Percentiles rank a stretch among this genome's conserved stretches.
phyloP scores from a whole-genome alignment of 2,329 filamentous ascomycete genomes.

The Curvularia verruculosa region DNA sequence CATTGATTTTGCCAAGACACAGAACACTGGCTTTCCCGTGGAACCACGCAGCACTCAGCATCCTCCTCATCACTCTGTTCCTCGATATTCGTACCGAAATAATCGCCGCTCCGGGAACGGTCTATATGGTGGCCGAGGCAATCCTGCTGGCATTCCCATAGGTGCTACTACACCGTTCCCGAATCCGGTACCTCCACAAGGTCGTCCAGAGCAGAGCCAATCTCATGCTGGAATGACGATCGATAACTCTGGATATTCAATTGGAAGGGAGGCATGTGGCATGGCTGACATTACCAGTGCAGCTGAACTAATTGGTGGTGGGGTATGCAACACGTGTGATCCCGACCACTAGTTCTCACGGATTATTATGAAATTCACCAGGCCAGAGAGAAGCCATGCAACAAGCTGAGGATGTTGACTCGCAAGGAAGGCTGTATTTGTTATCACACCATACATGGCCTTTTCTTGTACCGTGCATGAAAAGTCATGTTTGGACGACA shows the following conservation, averaged over 20 bases:
- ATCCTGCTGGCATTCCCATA: constrained; percentile 34
- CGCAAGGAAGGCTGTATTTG: neutral
- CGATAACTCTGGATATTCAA: constrained; percentile 3
- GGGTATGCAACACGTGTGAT: constrained; percentile 13
- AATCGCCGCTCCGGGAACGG: constrained; percentile 27
- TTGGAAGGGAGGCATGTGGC: constrained; percentile 11
- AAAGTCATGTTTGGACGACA: neutral
- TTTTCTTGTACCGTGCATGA: neutral
- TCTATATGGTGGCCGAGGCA: constrained; percentile 24
- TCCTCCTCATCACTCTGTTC: constrained; percentile 2
- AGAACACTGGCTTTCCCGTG: constrained; percentile 17
- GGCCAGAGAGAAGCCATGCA: neutral
- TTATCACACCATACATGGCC: neutral
- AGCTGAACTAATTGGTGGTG: constrained; percentile 7
- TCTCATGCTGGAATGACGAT: neutral
- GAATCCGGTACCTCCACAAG: constrained; percentile 34
- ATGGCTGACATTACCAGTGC: constrained; percentile 9
- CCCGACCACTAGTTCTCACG: constrained; percentile 1
- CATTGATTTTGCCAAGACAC: constrained; percentile 19
- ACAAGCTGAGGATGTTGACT: neutral
- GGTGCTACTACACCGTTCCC: constrained; percentile 43
- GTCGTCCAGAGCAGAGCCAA: constrained; percentile 11
- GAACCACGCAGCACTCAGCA: constrained; percentile 5
- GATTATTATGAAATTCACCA: neutral
- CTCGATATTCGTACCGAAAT: constrained; percentile 8